phyloP scores from a whole-genome alignment of 2,329 filamentous ascomycete species.

The Tolypocladium paradoxum region DNA sequence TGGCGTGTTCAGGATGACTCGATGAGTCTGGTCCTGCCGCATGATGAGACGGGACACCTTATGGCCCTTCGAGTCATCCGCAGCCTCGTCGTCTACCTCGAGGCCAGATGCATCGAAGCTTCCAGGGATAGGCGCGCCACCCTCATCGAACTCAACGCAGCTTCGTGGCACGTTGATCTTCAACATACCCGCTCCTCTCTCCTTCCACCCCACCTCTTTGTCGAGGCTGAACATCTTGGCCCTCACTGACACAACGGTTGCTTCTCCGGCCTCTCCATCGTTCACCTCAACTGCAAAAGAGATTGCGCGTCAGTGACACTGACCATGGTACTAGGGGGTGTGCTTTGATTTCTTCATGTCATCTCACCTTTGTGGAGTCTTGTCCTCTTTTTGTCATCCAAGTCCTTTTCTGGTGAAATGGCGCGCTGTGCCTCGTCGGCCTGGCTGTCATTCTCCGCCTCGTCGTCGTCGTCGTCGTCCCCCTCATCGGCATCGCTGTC shows the following conservation, averaged over 20 bases:
- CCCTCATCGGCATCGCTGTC: conserved; percentile 50
- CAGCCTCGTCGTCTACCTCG: conserved; percentile 31
- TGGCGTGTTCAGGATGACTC: conserved; percentile 76
- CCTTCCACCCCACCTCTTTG: conserved; percentile 69
- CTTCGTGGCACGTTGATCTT: conserved; percentile 67
- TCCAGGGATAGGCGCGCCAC: conserved; percentile 35
- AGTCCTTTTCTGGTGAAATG: conserved; percentile 39
- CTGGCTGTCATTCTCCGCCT: conserved; percentile 29
- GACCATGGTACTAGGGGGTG: not conserved
- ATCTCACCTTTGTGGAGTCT: conserved; percentile 59
- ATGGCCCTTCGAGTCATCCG: conserved; percentile 16
- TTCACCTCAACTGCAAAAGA: conserved; percentile 51
- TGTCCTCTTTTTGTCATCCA: conserved; percentile 53
- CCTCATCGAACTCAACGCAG: conserved; percentile 44
- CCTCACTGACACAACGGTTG: conserved; percentile 62
- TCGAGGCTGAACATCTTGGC: conserved; percentile 79
- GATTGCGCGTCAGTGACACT: not conserved
- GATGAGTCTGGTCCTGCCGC: conserved; percentile 80
- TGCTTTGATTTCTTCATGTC: not conserved
- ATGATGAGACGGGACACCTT: conserved; percentile 68
- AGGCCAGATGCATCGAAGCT: conserved; percentile 45
- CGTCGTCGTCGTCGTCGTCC: conserved; percentile 24
- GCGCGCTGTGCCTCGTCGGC: conserved; percentile 35
- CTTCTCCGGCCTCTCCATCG: conserved; percentile 79
- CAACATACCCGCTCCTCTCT: conserved; percentile 72